Evolutionary conservation across 225 moss, liverwort and hornwort genomes (phyloP), one percentile per base, ranked within the genome.

Genomic region (Physcomitrium patens): DNA sequence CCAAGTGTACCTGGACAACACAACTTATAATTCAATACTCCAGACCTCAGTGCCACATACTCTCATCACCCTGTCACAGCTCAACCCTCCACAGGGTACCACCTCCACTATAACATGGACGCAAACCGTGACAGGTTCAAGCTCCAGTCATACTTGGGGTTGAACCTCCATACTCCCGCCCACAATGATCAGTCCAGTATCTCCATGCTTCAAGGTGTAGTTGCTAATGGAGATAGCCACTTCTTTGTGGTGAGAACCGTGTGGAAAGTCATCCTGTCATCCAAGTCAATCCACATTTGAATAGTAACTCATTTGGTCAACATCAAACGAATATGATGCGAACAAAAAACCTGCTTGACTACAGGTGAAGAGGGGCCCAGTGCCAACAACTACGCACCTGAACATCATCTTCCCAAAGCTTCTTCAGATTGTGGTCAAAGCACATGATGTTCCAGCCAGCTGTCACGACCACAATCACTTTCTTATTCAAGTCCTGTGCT

Each of bases 151-250:
- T 91, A 94, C 91, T 92, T 96, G 96, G 64, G 91, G 91, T 83
- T 93, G 93, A 73, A 94, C 89, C 56, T 90, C 90, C 96, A 96
- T 96, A 77, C 94, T 96, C 20, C 94, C 96, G 23, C 94, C 94
- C 51, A 96, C 92, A 66, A 96, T 90, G 37, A 96, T 77, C 79
- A 96, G 81, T 61, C 96, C 94, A 71, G 81, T 82, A 72, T 96
- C 96, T 70, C 91, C 86, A 61, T 93, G 91, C 80, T 84, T 92
- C 77, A 96, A 83, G 17, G 94, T 96, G 68, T 90, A 93, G 78
- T 96, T 96, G 78, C 80, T 96, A 12, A 96, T 81, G 64, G 84
- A 79, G 66, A 96, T 93, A 8, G 95, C 86, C 18, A 96, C 91
- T 85, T 96, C 95, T 45, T 91, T 96, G 76, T 96, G 95, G 76